Evolutionary conservation across 192 early-diverging fungal species (phyloP).

Genomic region (Backusella tuberculispora): DNA sequence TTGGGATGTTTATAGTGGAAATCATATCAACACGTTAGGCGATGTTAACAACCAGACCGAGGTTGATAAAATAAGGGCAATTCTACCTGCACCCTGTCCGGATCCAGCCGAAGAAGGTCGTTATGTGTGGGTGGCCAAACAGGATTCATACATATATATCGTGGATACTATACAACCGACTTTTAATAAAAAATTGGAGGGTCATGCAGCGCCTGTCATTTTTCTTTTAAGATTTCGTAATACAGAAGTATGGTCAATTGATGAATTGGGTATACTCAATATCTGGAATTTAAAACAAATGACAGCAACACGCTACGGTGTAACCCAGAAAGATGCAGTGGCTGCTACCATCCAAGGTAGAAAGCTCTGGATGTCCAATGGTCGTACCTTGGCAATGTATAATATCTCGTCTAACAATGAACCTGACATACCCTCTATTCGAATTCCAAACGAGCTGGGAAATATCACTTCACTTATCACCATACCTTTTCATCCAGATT

Average conservation of each 20-base stretch:
- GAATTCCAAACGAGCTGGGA: conserved; percentile 52
- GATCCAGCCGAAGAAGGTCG: conserved; percentile 58
- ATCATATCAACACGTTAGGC: conserved; percentile 45
- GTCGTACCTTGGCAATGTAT: conserved; percentile 59
- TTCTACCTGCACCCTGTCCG: conserved; percentile 60
- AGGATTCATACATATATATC: conserved; percentile 63
- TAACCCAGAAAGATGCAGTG: conserved; percentile 47
- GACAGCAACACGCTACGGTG: conserved; percentile 10
- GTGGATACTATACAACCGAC: conserved; percentile 41
- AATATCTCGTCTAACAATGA: conserved; percentile 37
- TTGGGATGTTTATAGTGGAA: conserved; percentile 49
- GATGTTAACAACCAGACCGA: conserved; percentile 47
- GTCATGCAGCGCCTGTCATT: conserved; percentile 49
- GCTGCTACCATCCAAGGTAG: conserved; percentile 43
- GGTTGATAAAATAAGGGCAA: conserved; percentile 19
- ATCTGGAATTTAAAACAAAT: conserved; percentile 46
- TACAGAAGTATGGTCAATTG: conserved; percentile 67
- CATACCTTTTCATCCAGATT: conserved; percentile 40
- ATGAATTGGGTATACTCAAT: conserved; percentile 62
- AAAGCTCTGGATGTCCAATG: conserved; percentile 65
- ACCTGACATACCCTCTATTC: conserved; percentile 28
- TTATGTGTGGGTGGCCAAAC: conserved; percentile 66
- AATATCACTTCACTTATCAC: conserved; percentile 59
- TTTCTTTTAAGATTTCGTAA: conserved; percentile 59
- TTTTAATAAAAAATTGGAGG: not conserved